Conservation (phyloP, 83 land plant genomes). For the Picea engelmannii region DNA sequence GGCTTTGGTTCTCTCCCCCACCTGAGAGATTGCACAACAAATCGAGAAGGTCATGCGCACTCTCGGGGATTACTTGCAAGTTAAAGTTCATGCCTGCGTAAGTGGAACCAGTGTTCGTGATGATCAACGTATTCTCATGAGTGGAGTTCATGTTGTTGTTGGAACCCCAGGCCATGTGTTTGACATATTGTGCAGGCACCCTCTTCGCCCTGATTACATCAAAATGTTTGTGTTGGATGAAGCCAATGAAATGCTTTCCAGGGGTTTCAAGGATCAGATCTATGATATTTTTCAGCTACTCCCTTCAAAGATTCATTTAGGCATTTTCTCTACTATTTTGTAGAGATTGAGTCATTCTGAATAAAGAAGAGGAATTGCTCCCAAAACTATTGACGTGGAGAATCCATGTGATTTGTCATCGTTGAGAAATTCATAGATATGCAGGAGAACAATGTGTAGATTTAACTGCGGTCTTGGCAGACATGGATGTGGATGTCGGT, state of each 20-base stretch:
- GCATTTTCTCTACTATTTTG: too few species aligned
- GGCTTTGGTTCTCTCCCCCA: slow-evolving; percentile 76
- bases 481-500: too few species aligned
- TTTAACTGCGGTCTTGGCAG: too few species aligned
- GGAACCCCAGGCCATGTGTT: slow-evolving; percentile 89
- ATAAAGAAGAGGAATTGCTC: too few species aligned
- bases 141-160: slow-evolving; percentile 84
- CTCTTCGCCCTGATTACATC: slow-evolving; percentile 64
- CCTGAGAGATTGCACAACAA: slow-evolving; percentile 72
- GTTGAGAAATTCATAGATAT: too few species aligned
- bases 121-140: slow-evolving; percentile 71
- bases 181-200: slow-evolving; percentile 73
- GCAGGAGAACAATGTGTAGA: too few species aligned
- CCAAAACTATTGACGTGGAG: too few species aligned
- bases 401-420: too few species aligned
- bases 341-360: too few species aligned
- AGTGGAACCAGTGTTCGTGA: slow-evolving; percentile 83
- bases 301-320: too few species aligned
- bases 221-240: slow-evolving; percentile 86
- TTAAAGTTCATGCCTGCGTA: slow-evolving; percentile 81
- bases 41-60: slow-evolving; percentile 78
- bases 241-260: slow-evolving; percentile 86
- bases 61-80: slow-evolving; percentile 70
- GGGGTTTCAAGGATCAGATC: slow-evolving; percentile 89
- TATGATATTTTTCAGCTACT: too few species aligned